phyloP scores from a whole-genome alignment of 2,329 filamentous ascomycete species.

The Aspergillus ochraceoroseus region DNA sequence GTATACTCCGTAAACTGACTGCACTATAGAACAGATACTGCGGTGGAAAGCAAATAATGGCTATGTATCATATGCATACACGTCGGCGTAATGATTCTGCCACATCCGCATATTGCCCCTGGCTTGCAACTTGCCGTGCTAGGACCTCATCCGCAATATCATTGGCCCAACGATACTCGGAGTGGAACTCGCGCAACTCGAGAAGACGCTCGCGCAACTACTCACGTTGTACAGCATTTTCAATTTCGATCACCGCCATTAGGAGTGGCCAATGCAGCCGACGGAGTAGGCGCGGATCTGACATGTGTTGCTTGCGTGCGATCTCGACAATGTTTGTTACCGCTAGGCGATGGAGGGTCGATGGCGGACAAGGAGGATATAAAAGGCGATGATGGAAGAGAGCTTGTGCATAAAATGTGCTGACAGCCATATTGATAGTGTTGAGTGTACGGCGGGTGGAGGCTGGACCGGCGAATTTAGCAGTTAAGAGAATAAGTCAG shows the following conservation, averaged over 20 bases:
- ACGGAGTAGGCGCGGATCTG: conserved; percentile 30
- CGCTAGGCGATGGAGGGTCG: conserved; percentile 27
- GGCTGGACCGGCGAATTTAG: conserved; percentile 28
- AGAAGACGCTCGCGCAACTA: conserved; percentile 33
- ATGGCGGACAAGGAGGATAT: conserved; percentile 18
- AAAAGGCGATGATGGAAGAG: conserved; percentile 34
- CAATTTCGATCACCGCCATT: conserved; percentile 34
- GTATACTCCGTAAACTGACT: too few species aligned
- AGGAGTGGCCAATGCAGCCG: conserved; percentile 35
- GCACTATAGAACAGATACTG: too few species aligned
- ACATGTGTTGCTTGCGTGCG: conserved; percentile 29
- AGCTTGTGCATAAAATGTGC: conserved; percentile 34
- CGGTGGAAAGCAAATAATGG: too few species aligned
- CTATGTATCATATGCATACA: too few species aligned
- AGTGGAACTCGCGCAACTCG: conserved; percentile 28
- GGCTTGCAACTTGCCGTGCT: conserved; percentile 25
- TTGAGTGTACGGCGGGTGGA: conserved; percentile 33
- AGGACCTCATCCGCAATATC: conserved; percentile 29
- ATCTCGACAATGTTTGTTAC: conserved; percentile 31
- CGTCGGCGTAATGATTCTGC: conserved; percentile 24
- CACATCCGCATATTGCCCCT: conserved; percentile 25
- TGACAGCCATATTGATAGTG: conserved; percentile 35
- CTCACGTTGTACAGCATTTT: conserved; percentile 25
- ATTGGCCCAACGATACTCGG: conserved; percentile 30
- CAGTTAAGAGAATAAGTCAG: conserved; percentile 36